A percentile compares a stretch with the other conserved stretches of the same genome.
phyloP scores from a whole-genome alignment of 805 yeast species.

The Wickerhamiella shivajii region DNA sequence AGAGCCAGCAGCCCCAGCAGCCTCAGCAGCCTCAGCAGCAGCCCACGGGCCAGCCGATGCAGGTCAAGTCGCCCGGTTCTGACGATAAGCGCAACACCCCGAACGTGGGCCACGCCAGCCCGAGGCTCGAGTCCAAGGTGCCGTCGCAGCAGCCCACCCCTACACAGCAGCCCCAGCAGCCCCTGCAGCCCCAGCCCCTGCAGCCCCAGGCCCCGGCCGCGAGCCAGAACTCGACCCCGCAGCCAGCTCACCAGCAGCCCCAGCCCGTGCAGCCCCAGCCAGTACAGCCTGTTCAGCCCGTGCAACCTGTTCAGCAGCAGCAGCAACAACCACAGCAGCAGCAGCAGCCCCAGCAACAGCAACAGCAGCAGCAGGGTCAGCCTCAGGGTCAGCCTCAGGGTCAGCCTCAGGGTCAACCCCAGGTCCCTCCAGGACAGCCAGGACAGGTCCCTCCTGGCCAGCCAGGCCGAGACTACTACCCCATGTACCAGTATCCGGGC shows the following conservation, averaged over 20 bases:
- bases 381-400: constrained; percentile 5
- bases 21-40: background rate
- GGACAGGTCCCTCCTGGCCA: background rate
- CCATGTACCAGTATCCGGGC: constrained; percentile 8
- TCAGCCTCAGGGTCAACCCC: constrained; percentile 4
- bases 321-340: constrained; percentile 1
- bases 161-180: constrained; percentile 5
- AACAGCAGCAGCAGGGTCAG: constrained; percentile 3
- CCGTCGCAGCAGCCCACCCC: constrained; percentile 1
- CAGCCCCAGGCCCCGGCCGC: constrained; percentile 1
- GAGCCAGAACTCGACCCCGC: background rate
- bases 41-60: background rate
- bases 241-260: constrained; percentile 1
- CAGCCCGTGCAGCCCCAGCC: constrained; percentile 1
- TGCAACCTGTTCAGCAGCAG: constrained; percentile 5
- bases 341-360: constrained; percentile 4
- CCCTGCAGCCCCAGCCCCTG: constrained; percentile 5
- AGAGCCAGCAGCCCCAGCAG: background rate
- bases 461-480: constrained; percentile 2
- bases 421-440: background rate
- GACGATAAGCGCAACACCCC: background rate
- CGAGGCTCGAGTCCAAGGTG: too few species aligned
- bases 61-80: background rate
- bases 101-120: too few species aligned
- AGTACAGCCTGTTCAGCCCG: background rate